Evolutionary conservation across 2,329 filamentous ascomycete species (phyloP).

Genomic region (Fusarium napiforme): DNA sequence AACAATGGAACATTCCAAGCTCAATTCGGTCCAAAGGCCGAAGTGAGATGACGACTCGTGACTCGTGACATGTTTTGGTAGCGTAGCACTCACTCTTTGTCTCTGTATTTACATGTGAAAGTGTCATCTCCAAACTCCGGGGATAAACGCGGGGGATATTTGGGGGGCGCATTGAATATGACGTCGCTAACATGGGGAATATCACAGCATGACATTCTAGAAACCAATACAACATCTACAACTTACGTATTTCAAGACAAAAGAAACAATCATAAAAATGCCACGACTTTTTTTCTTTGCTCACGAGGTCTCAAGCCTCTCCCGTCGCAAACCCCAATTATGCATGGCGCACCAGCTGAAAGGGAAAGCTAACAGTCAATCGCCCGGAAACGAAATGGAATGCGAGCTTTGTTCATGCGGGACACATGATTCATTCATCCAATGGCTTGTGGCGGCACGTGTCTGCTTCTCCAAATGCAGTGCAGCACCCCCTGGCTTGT

Average conservation of each 20-base stretch:
- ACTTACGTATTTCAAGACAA: neutral
- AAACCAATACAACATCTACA: neutral
- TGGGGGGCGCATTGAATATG: slow-evolving; percentile 16
- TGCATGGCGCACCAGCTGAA: neutral
- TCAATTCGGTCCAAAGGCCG: slow-evolving; percentile 34
- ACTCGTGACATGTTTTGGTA: slow-evolving; percentile 37
- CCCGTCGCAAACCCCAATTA: slow-evolving; percentile 1
- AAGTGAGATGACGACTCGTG: slow-evolving; percentile 38
- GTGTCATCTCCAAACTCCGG: slow-evolving; percentile 23
- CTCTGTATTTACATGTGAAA: slow-evolving; percentile 45
- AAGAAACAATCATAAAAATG: neutral
- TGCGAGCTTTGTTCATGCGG: slow-evolving; percentile 20
- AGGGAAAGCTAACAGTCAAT: neutral
- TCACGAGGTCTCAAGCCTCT: slow-evolving; percentile 19
- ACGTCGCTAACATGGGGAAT: slow-evolving; percentile 21
- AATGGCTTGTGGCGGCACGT: slow-evolving; percentile 26
- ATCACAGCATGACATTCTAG: neutral
- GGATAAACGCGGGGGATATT: slow-evolving; percentile 25
- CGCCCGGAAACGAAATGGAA: slow-evolving; percentile 12
- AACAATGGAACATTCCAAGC: slow-evolving; percentile 15
- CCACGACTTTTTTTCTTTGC: neutral
- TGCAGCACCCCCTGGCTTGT: slow-evolving; percentile 12
- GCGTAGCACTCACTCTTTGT: neutral
- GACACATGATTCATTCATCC: slow-evolving; percentile 35
- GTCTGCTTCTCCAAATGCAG: slow-evolving; percentile 3